Conservation (phyloP, 768 basidiomycete genomes). For the Serpula lacrymans region DNA sequence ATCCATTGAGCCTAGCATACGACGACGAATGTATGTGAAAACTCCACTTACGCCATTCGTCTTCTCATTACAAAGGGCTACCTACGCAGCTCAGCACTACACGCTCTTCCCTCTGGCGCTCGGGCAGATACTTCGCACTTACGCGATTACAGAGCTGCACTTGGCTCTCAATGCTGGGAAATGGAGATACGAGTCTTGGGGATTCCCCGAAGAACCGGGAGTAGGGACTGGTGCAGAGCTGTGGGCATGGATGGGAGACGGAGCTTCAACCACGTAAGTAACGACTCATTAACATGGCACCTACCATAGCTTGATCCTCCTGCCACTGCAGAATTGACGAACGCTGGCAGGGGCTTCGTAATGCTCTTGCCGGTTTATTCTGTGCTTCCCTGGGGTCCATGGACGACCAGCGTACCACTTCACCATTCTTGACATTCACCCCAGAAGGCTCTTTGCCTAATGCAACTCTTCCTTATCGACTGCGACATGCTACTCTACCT, state of each 20-base stretch:
- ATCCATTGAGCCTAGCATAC: slow-evolving; percentile 45
- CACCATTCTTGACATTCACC: slow-evolving; percentile 55
- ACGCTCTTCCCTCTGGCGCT: slow-evolving; percentile 82
- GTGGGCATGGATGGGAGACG: slow-evolving; percentile 89
- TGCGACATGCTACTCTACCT: slow-evolving; percentile 75
- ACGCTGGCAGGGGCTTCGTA: slow-evolving; percentile 83
- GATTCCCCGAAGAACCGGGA: slow-evolving; percentile 69
- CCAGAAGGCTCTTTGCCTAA: slow-evolving; percentile 57
- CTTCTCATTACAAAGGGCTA: slow-evolving; percentile 2
- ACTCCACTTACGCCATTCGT: neutral
- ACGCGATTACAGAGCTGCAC: slow-evolving; percentile 84
- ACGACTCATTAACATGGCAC: neutral
- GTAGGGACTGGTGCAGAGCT: slow-evolving; percentile 87
- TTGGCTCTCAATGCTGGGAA: slow-evolving; percentile 88
- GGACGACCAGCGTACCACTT: slow-evolving; percentile 72
- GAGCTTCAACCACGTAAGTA: slow-evolving; percentile 46
- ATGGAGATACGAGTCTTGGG: slow-evolving; percentile 88
- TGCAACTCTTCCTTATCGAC: slow-evolving; percentile 44
- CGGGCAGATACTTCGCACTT: slow-evolving; percentile 82
- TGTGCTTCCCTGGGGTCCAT: slow-evolving; percentile 86
- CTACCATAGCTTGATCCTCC: neutral
- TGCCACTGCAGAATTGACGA: slow-evolving; percentile 53
- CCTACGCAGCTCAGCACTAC: slow-evolving; percentile 71
- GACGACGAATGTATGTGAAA: slow-evolving; percentile 48
- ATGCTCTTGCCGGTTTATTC: slow-evolving; percentile 89